These are phyloP conservation scores for Hymenoscyphus salicellus DNA, from an alignment of 2,329 filamentous ascomycete genomes.

Conservation along the genomic window DNA sequence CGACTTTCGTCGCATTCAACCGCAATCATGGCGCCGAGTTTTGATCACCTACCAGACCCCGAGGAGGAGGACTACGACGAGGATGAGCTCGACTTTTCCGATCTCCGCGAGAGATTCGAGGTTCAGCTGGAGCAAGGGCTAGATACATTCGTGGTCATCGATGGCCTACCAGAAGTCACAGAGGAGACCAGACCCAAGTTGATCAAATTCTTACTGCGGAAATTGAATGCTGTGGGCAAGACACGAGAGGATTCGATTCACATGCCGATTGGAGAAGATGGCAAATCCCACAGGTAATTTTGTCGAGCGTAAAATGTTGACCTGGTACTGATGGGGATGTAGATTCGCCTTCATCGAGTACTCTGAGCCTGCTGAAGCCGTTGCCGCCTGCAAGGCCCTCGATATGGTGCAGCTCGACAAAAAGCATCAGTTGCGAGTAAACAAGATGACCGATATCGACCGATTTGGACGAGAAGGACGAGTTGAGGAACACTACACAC, in stretches of 20 bases:
- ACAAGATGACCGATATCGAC: conserved; percentile 98
- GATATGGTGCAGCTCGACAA: conserved; percentile 88
- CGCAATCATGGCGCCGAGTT: conserved; percentile 83
- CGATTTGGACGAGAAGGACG: conserved; percentile 91
- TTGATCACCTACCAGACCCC: conserved; percentile 87
- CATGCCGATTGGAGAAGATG: conserved; percentile 89
- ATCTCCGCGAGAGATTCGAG: conserved; percentile 91
- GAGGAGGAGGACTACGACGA: conserved; percentile 82
- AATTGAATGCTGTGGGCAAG: conserved; percentile 80
- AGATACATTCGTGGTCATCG: conserved; percentile 93
- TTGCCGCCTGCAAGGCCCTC: conserved; percentile 83
- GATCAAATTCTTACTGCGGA: conserved; percentile 92
- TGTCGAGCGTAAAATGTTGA: conserved; percentile 7
- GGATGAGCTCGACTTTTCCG: conserved; percentile 93
- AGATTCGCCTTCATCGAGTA: conserved; percentile 98
- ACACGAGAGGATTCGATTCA: conserved; percentile 82
- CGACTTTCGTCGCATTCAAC: conserved; percentile 17
- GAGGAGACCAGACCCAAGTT: conserved; percentile 92
- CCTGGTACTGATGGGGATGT: conserved; percentile 21
- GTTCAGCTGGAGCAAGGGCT: conserved; percentile 94
- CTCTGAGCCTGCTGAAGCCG: conserved; percentile 82
- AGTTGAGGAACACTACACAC: conserved; percentile 84
- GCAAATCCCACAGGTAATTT: conserved; percentile 78
- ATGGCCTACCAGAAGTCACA: conserved; percentile 84
- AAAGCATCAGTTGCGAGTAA: conserved; percentile 91